A percentile compares a stretch with the other conserved stretches of the same genome.
Conservation (phyloP, 164 flowering plant species). For the Buxus sempervirens region DNA sequence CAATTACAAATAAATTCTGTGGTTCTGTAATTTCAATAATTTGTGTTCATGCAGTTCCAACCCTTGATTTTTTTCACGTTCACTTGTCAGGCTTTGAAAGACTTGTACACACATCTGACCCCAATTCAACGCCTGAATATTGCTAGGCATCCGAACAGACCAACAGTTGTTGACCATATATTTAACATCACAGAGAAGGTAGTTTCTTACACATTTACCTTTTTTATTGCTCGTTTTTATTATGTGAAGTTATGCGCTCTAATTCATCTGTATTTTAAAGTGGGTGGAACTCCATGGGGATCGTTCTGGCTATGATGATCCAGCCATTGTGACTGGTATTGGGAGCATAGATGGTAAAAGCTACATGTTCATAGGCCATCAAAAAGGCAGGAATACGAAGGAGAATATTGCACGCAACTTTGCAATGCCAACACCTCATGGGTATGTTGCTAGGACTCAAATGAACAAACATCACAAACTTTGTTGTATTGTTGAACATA, state of each 20-base stretch:
- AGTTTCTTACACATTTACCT: neutral
- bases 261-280: conserved; percentile 9
- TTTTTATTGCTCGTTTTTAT: neutral
- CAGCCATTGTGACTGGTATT: conserved; percentile 28
- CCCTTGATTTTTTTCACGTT: neutral
- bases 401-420: conserved; percentile 33
- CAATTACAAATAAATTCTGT: neutral
- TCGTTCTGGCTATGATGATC: conserved; percentile 34
- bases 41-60: neutral
- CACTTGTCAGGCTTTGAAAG: conserved; percentile 32
- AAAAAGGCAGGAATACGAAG: conserved; percentile 29
- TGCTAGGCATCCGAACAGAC: conserved; percentile 42
- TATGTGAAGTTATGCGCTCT: neutral
- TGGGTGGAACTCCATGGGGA: conserved; percentile 44
- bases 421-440: conserved; percentile 34
- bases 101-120: conserved; percentile 29
- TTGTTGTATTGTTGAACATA: neutral
- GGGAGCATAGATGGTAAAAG: conserved; percentile 29
- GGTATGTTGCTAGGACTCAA: conserved; percentile 15
- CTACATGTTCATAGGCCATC: conserved; percentile 31
- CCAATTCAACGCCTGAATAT: conserved; percentile 33
- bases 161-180: conserved; percentile 34
- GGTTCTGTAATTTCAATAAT: neutral
- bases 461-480: neutral
- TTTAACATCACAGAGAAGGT: conserved; percentile 35